Evolutionary conservation across 495 filamentous ascomycete genomes (phyloP).

Genomic region (Hypomontagnella monticulosa): DNA sequence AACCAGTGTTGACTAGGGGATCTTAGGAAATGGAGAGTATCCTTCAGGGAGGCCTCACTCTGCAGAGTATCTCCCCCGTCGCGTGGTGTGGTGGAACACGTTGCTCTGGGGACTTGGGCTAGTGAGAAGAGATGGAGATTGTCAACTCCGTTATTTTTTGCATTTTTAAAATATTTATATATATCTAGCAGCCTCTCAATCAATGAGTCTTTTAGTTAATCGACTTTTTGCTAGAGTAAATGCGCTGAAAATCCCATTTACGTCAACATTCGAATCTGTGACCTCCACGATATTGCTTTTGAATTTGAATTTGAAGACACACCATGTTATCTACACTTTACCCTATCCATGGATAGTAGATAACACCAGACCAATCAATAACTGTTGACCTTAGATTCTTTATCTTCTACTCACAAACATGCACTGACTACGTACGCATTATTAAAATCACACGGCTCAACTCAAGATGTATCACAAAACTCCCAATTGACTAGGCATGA

Average conservation of each 20-base stretch:
- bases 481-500: conserved; percentile 48
- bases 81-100: conserved; percentile 63
- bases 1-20: conserved; percentile 58
- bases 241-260: conserved; percentile 21
- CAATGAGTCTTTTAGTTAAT: too few species aligned
- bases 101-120: conserved; percentile 61
- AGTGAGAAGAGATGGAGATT: conserved; percentile 56
- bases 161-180: conserved; percentile 42
- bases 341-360: background rate
- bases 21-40: conserved; percentile 62
- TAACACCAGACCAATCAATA: background rate
- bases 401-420: background rate
- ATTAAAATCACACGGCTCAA: background rate
- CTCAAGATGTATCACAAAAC: background rate
- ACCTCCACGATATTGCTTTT: conserved; percentile 24
- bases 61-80: conserved; percentile 65
- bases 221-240: conserved; percentile 2
- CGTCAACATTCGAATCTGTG: conserved; percentile 20
- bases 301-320: background rate
- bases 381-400: background rate
- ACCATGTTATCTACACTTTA: background rate
- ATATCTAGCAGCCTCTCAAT: too few species aligned
- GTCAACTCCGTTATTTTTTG: conserved; percentile 53
- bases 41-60: conserved; percentile 62
- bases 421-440: background rate